A percentile compares a stretch with the other conserved stretches of the same genome.
Evolutionary conservation across 768 basidiomycete genomes (phyloP).

Genomic region (Obba rivulosa): DNA sequence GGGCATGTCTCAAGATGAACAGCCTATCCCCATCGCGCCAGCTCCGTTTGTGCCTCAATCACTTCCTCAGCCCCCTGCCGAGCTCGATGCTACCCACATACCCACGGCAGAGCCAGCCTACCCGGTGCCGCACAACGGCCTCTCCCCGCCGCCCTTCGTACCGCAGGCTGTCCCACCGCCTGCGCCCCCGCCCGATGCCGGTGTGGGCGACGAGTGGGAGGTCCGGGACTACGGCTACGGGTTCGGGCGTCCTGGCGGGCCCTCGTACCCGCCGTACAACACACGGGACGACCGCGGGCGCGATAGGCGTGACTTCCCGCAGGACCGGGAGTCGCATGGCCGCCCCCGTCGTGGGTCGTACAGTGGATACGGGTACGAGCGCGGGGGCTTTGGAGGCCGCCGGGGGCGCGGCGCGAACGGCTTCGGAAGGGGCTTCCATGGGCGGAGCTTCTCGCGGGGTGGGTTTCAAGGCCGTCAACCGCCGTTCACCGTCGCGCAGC

Average conservation of each 20-base stretch:
- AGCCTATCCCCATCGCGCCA: background rate
- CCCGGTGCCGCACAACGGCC: too few relatives aligned
- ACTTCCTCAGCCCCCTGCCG: slow-evolving; percentile 1
- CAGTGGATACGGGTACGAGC: slow-evolving; percentile 26
- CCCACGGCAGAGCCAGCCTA: slow-evolving; percentile 4
- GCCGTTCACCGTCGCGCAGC: slow-evolving; percentile 16
- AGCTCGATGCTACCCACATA: background rate
- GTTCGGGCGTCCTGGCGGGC: slow-evolving; percentile 44
- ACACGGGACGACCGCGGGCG: slow-evolving; percentile 24
- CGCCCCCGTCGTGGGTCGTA: slow-evolving; percentile 31
- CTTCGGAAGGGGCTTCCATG: slow-evolving; percentile 23
- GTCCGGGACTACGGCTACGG: slow-evolving; percentile 64
- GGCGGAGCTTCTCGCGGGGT: slow-evolving; percentile 9
- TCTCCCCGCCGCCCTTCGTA: background rate
- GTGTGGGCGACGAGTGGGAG: slow-evolving; percentile 34
- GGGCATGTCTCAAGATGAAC: background rate
- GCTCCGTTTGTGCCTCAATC: background rate
- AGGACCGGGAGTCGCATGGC: slow-evolving; percentile 16
- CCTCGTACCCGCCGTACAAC: slow-evolving; percentile 27
- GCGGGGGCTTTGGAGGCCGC: slow-evolving; percentile 33
- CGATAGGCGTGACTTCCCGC: slow-evolving; percentile 19
- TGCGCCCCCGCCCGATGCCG: slow-evolving; percentile 5
- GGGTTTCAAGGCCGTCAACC: slow-evolving; percentile 12
- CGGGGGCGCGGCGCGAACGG: slow-evolving; percentile 27
- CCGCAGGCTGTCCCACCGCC: slow-evolving; percentile 4